Base-by-base conservation (phyloP, 2,329 filamentous ascomycete genomes). In the Arthrobotrys entomopaga region DNA sequence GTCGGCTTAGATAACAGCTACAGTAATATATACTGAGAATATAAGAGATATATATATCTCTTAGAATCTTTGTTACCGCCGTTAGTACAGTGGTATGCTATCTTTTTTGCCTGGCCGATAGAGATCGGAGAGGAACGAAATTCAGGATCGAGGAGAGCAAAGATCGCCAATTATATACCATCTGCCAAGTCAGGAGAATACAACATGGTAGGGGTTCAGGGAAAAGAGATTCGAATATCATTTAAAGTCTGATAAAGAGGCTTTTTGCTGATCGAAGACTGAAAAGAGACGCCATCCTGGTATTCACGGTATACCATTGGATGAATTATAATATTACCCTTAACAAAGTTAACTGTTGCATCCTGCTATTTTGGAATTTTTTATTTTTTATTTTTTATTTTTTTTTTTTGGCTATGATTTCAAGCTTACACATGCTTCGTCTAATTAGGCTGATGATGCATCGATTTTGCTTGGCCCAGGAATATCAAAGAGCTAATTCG, bases 331-430 rank as follows among this genome's bases (percentile, higher is more conserved):
- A 63, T n/a, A 56, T 61, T 52, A 61, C 43, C 63, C 13, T 42
- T 24, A 26, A n/a, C 19, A 43, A 52, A 43, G n/a, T 22, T 29
- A 56, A 56, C n/a, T n/a, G 56, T 65, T 56, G 61, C 61, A 66
- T 73, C 50, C 34, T 73, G 61, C 69, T 73, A 73, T 73, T 73
- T 73, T n/a, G n/a, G n/a, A n/a, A n/a, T n/a, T 73, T 73, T 48
- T 34, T 49, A 43, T 15, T 58, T 59, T 58, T 16, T n/a, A n/a
- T n/a, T 73, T 73, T 48, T 34, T 49, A 43, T 15, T 58, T 59
- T 58, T 16, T 58, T 16, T 29, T 53, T 42, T 42, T 56, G 49
- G 56, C 22, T 34, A 34, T 34, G 29, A 34, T 34, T 34, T 34
- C 29, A 63, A 63, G 49, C 69, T 57, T 73, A 49, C 61, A 19